A percentile compares a stretch with the other conserved stretches of the same genome.
phyloP scores from a whole-genome alignment of 2,329 filamentous ascomycete genomes.

The Sporothrix humicola region DNA sequence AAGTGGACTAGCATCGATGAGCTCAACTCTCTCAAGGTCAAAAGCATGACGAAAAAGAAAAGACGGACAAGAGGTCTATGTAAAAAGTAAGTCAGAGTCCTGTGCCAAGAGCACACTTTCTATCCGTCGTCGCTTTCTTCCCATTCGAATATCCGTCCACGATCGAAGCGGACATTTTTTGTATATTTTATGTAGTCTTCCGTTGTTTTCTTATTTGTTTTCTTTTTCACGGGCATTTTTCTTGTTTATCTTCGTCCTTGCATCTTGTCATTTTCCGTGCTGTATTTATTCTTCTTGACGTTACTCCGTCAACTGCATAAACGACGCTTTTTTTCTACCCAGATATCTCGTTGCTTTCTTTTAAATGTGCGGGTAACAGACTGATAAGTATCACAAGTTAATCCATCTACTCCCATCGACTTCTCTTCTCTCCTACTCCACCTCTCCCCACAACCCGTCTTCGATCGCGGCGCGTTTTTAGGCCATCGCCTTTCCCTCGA shows the following conservation, averaged over 20 bases:
- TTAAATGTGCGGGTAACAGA: neutral
- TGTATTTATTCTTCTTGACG: neutral
- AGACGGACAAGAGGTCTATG: no score
- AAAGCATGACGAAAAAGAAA: conserved; percentile 3
- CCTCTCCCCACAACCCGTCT: neutral
- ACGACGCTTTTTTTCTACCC: neutral
- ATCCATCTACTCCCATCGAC: neutral
- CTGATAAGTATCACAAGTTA: neutral
- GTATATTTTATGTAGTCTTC: neutral
- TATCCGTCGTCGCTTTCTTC: neutral
- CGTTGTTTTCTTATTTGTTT: neutral
- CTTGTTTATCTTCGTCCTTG: neutral
- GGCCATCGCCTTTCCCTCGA: neutral
- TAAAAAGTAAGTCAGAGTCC: no score
- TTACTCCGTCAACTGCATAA: neutral
- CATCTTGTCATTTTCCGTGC: neutral
- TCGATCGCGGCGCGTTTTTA: neutral
- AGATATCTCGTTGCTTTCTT: neutral
- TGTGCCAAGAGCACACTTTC: neutral
- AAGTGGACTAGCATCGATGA: neutral
- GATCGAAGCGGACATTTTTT: no score
- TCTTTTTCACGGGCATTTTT: neutral
- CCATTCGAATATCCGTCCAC: neutral
- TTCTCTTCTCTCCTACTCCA: neutral
- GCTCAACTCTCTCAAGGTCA: neutral